A percentile compares a stretch with the other conserved stretches of the same genome.
phyloP scores from a whole-genome alignment of 129 eudicot genomes.

The Centella asiatica region DNA sequence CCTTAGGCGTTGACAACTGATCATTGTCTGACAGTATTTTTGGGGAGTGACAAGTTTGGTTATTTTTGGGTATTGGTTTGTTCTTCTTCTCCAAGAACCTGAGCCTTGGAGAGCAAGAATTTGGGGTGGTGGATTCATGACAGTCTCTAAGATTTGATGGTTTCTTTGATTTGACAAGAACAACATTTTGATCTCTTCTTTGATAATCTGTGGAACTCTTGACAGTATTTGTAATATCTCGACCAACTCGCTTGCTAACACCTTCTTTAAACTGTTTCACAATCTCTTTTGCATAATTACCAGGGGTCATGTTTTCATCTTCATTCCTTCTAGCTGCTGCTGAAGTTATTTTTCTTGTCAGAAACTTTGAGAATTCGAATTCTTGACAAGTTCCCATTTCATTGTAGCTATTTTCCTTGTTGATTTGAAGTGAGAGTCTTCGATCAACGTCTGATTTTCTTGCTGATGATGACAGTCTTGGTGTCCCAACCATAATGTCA shows the following conservation, averaged over 20 bases:
- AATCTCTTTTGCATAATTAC: constrained; percentile 54
- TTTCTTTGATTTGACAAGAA: constrained; percentile 47
- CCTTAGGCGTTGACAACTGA: not conserved
- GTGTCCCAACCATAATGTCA: constrained; percentile 29
- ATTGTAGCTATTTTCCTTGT: constrained; percentile 26
- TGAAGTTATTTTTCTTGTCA: constrained; percentile 7
- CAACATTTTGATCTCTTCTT: constrained; percentile 42
- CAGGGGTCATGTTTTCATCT: constrained; percentile 41
- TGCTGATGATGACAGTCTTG: constrained; percentile 29
- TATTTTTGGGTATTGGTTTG: constrained; percentile 6
- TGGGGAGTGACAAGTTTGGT: constrained; percentile 26
- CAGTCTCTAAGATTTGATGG: constrained; percentile 11
- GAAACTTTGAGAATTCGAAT: constrained; percentile 12
- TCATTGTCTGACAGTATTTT: constrained; percentile 11
- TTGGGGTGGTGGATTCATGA: constrained; percentile 10
- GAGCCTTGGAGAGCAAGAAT: constrained; percentile 38
- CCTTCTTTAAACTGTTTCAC: constrained; percentile 59
- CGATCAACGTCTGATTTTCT: constrained; percentile 31
- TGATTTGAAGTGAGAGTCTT: constrained; percentile 38
- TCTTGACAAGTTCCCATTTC: constrained; percentile 5
- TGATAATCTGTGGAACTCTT: constrained; percentile 21
- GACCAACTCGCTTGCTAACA: constrained; percentile 55
- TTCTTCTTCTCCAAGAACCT: constrained; percentile 24
- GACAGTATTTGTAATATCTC: constrained; percentile 63
- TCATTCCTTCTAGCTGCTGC: constrained; percentile 19